A percentile compares a stretch with the other conserved stretches of the same genome.
Evolutionary conservation across 352 stramenopile genomes (phyloP).

Genomic region (Hyaloperonospora arabidopsidis): DNA sequence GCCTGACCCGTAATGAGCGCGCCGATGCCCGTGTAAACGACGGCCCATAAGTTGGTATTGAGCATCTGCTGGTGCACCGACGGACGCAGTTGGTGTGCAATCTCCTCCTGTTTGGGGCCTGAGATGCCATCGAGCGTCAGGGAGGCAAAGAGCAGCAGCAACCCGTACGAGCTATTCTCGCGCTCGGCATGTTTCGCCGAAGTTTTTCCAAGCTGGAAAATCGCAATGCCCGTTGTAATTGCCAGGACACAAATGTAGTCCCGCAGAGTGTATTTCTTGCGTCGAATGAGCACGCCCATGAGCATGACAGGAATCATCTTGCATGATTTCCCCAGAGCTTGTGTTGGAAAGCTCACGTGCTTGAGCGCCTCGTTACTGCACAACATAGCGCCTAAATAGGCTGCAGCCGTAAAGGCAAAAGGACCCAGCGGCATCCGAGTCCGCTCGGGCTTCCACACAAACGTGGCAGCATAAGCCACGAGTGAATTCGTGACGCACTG

Average conservation of each 20-base stretch:
- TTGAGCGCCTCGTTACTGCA: slow-evolving; percentile 90
- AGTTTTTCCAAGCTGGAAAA: slow-evolving; percentile 85
- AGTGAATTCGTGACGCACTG: slow-evolving; percentile 87
- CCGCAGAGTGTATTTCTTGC: slow-evolving; percentile 83
- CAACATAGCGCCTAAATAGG: slow-evolving; percentile 88
- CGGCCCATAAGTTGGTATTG: slow-evolving; percentile 85
- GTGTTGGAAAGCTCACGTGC: slow-evolving; percentile 95
- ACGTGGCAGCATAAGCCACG: slow-evolving; percentile 78
- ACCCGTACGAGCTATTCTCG: slow-evolving; percentile 86
- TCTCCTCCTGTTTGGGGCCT: slow-evolving; percentile 92
- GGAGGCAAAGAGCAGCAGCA: slow-evolving; percentile 86
- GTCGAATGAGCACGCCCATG: slow-evolving; percentile 88
- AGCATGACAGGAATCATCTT: slow-evolving; percentile 99
- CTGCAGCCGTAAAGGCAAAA: slow-evolving; percentile 84
- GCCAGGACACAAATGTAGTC: slow-evolving; percentile 88
- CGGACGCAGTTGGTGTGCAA: slow-evolving; percentile 58
- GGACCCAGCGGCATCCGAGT: slow-evolving; percentile 60
- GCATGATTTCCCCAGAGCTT: slow-evolving; percentile 96
- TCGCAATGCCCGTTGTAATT: slow-evolving; percentile 85
- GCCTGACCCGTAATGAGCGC: slow-evolving; percentile 71
- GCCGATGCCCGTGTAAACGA: slow-evolving; percentile 75
- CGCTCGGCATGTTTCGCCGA: slow-evolving; percentile 63
- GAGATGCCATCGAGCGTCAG: slow-evolving; percentile 94
- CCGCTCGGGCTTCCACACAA: slow-evolving; percentile 73
- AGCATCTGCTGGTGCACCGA: slow-evolving; percentile 88